These are phyloP conservation scores for Tagetes patula DNA, from an alignment of 129 eudicot genomes.

Conservation along the genomic window DNA sequence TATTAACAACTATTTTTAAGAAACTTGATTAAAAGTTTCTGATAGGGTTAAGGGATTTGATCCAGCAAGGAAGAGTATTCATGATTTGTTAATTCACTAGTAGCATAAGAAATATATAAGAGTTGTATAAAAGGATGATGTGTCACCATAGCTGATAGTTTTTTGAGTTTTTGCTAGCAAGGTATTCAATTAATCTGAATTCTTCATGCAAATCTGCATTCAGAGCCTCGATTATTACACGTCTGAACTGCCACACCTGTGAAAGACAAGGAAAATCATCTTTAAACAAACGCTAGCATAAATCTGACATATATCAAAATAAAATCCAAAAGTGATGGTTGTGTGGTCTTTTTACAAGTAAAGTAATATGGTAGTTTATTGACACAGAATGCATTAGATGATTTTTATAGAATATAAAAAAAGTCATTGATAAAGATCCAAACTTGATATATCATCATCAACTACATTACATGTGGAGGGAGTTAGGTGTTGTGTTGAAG, in stretches of 20 bases:
- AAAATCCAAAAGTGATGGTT: background rate
- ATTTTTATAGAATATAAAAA: background rate
- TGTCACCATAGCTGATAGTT: slow-evolving; percentile 95
- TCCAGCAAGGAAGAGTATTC: background rate
- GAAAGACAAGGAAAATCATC: slow-evolving; percentile 13
- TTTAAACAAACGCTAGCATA: background rate
- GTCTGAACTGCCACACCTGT: slow-evolving; percentile 95
- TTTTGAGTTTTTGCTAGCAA: slow-evolving; percentile 73
- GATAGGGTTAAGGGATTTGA: slow-evolving; percentile 1
- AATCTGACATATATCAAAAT: slow-evolving; percentile 1
- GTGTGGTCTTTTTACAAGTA: background rate
- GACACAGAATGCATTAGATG: background rate
- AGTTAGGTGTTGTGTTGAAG: no score
- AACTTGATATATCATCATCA: background rate
- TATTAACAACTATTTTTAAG: background rate
- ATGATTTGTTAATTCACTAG: background rate
- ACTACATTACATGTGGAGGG: no score
- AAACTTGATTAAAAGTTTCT: background rate
- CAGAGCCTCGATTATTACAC: slow-evolving; percentile 71
- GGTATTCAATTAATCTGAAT: slow-evolving; percentile 57
- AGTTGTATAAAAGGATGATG: slow-evolving; percentile 14
- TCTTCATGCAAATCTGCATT: slow-evolving; percentile 64
- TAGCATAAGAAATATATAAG: slow-evolving; percentile 12
- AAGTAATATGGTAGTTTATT: background rate
- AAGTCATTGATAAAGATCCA: background rate